Evolutionary conservation across 2,329 filamentous ascomycete genomes (phyloP), one percentile per base, ranked within the genome.

Genomic region (Aureobasidium sp.): DNA sequence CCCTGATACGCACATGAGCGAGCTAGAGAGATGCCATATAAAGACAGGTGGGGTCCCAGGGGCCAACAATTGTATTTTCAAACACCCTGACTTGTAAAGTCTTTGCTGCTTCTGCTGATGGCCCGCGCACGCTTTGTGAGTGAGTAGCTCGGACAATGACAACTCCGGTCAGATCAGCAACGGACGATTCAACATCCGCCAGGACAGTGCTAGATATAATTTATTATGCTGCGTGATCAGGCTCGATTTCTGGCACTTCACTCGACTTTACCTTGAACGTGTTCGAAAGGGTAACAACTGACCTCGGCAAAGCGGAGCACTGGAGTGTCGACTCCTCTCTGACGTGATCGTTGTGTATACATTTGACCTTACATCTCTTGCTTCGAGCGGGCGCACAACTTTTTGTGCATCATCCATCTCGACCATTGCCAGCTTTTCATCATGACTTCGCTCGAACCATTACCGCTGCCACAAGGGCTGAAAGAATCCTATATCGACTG

Each of bases 401-500:
- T 26, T 37, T 2, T 20, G 12, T 7, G 8, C 20, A 36, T 20
- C 50, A 52, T 10, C 23, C 20, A 5, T 29, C 20, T n/a, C n/a
- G 6, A 27, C 9, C 36, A 26, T 8, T 48, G 46, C 15, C 52
- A 42, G 27, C 3, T 34, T 15, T n/a, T 9, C 26, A 44, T 23
- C 39, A 62, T 62, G 60, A 39, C 51, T 17, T 50, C 63, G 6
- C 32, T 62, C 10, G 37, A 74, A 44, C 78, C 81, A 29, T 71
- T 84, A 36, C 79, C 80, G n/a, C 77, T 89, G 2, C 83, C 84
- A 1, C 39, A 73, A 20, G 80, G 79, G 29, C 75, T 89, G 55
- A 76, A 75, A 17, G 81, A 84, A 62, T 80, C 81, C 66, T 82
- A 83, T 65, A 70, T 88, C 66, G 77, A 82, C 68, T 85, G 84